These are phyloP conservation scores for Fusarium sterilihyphosum DNA, from an alignment of 2,329 filamentous ascomycete species.

Conservation along the genomic window DNA sequence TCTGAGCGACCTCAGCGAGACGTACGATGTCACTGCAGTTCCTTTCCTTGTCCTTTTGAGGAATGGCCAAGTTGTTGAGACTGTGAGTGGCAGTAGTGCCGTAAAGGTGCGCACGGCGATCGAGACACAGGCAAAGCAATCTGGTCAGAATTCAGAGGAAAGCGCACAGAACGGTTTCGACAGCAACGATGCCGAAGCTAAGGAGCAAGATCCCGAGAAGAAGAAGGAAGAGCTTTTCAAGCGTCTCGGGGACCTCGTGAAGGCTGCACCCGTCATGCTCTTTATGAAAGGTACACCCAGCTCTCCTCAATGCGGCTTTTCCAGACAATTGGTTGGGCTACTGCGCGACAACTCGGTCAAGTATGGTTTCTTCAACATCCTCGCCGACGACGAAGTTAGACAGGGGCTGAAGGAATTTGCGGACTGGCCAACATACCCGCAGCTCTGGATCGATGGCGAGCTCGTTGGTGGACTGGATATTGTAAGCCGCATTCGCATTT, in stretches of 20 bases:
- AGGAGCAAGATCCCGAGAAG: conserved; percentile 65
- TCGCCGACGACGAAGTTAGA: conserved; percentile 96
- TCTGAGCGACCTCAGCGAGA: conserved; percentile 88
- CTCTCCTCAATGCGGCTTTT: conserved; percentile 91
- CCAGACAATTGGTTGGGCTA: conserved; percentile 85
- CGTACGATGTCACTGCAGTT: conserved; percentile 93
- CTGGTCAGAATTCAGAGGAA: conserved; percentile 47
- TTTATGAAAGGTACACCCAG: conserved; percentile 98
- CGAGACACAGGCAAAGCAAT: conserved; percentile 76
- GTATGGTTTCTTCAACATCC: conserved; percentile 99
- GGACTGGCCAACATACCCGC: conserved; percentile 98
- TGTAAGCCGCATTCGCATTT: conserved; percentile 65
- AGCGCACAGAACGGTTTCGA: conserved; percentile 49
- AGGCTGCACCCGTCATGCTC: conserved; percentile 96
- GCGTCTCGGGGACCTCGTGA: conserved; percentile 84
- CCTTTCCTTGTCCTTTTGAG: conserved; percentile 89
- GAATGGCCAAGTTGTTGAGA: conserved; percentile 79
- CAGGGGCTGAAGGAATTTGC: conserved; percentile 96
- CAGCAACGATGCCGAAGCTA: conserved; percentile 51
- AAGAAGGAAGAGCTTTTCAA: conserved; percentile 87
- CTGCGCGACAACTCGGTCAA: conserved; percentile 90
- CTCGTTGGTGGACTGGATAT: conserved; percentile 95
- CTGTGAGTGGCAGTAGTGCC: conserved; percentile 89
- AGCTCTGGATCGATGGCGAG: conserved; percentile 91
- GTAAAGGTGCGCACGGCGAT: conserved; percentile 85